Evolutionary conservation across 1,139 yeast genomes (phyloP).

Genomic region (Pneumocystis wakefieldiae): DNA sequence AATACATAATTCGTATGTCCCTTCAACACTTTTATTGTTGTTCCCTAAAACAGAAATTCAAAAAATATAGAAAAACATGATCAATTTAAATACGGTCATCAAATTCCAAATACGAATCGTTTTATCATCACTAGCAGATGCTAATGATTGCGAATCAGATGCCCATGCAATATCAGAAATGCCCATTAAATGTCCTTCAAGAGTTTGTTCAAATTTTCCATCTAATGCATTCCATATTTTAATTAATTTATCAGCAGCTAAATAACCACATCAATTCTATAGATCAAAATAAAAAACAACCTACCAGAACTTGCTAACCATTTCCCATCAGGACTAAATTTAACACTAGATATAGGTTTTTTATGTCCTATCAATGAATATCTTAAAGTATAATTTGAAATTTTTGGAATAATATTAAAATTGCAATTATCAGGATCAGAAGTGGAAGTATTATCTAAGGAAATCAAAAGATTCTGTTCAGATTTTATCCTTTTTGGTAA

Average conservation of each 20-base stretch:
- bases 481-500: neutral
- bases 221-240: slow-evolving; percentile 29
- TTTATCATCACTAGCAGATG: slow-evolving; percentile 77
- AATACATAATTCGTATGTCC: slow-evolving; percentile 85
- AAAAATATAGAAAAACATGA: neutral
- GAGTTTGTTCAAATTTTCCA: slow-evolving; percentile 26
- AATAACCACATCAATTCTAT: neutral
- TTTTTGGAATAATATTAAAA: neutral
- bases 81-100: slow-evolving; percentile 16
- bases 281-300: slow-evolving; percentile 21
- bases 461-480: neutral
- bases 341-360: slow-evolving; percentile 31
- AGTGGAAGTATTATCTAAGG: neutral
- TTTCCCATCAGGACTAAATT: slow-evolving; percentile 51
- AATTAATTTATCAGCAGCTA: slow-evolving; percentile 31
- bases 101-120: slow-evolving; percentile 65
- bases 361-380: slow-evolving; percentile 16
- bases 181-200: slow-evolving; percentile 54
- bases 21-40: slow-evolving; percentile 42
- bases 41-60: slow-evolving; percentile 24
- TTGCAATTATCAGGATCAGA: neutral
- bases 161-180: slow-evolving; percentile 61
- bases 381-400: neutral
- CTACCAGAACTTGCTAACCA: slow-evolving; percentile 37
- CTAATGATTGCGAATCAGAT: slow-evolving; percentile 58